phyloP scores from a whole-genome alignment of 306 rosid species.

The Medicago lupulina region DNA sequence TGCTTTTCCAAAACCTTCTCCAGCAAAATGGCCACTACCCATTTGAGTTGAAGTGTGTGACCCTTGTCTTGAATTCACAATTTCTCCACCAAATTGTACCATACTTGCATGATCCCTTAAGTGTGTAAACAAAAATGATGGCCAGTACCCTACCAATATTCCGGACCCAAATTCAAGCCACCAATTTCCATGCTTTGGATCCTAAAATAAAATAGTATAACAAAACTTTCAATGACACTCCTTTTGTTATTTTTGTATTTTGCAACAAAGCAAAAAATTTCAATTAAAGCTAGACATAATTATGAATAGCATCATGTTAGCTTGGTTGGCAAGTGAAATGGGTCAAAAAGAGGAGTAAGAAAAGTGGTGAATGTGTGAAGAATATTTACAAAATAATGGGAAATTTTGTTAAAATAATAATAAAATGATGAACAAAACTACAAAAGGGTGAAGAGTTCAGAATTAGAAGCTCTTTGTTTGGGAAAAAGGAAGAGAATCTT shows the following conservation, averaged over 20 bases:
- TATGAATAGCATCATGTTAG: conserved; percentile 52
- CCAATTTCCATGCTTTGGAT: conserved; percentile 97
- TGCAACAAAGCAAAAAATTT: conserved; percentile 27
- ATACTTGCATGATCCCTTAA: conserved; percentile 80
- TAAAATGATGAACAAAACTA: conserved; percentile 26
- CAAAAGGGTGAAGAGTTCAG: conserved; percentile 37
- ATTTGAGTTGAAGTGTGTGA: conserved; percentile 85
- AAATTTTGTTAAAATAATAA: not conserved
- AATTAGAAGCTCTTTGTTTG: conserved; percentile 57
- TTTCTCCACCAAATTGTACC: conserved; percentile 94
- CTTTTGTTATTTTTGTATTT: conserved; percentile 18
- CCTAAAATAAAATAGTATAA: conserved; percentile 47
- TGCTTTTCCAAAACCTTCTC: conserved; percentile 90
- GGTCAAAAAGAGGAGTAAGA: conserved; percentile 50
- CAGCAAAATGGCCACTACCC: conserved; percentile 94
- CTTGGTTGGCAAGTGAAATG: conserved; percentile 43
- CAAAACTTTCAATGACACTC: conserved; percentile 34
- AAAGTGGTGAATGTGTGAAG: conserved; percentile 34
- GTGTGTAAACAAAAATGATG: conserved; percentile 83
- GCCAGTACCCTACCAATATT: conserved; percentile 88
- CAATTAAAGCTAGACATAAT: conserved; percentile 50
- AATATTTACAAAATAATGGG: conserved; percentile 21
- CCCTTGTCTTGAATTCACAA: conserved; percentile 77
- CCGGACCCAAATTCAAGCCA: conserved; percentile 93
- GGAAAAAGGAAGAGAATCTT: conserved; percentile 67